Evolutionary conservation across 2,329 filamentous ascomycete species (phyloP).

Genomic region (Ophiostoma sp.): DNA sequence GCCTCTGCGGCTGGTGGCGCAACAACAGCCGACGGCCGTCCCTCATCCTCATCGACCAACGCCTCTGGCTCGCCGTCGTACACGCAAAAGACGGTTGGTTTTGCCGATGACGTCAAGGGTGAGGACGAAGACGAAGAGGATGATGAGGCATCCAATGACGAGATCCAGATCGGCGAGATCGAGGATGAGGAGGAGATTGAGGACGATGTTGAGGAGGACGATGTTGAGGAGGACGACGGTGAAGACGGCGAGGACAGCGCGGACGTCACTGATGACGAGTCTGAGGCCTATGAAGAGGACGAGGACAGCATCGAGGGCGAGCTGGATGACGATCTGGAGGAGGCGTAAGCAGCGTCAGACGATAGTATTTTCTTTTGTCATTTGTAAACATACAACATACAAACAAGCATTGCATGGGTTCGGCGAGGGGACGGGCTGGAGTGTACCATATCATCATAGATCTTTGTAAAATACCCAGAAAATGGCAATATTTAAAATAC

Average conservation of each 20-base stretch:
- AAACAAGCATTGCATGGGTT: slow-evolving; percentile 8
- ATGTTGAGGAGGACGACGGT: not conserved
- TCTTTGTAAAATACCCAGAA: not conserved
- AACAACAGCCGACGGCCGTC: not conserved
- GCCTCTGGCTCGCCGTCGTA: slow-evolving; percentile 26
- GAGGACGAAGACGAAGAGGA: slow-evolving; percentile 31
- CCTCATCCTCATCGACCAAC: slow-evolving; percentile 25
- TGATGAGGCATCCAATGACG: slow-evolving; percentile 31
- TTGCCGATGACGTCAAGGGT: slow-evolving; percentile 55
- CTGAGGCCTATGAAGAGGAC: slow-evolving; percentile 38
- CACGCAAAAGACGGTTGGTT: slow-evolving; percentile 59
- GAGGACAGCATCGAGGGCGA: slow-evolving; percentile 36
- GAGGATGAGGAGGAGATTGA: not conserved
- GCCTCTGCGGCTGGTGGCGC: not conserved
- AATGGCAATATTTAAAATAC: not conserved
- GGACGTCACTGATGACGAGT: slow-evolving; percentile 29
- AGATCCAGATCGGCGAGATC: not conserved
- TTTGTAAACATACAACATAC: not conserved
- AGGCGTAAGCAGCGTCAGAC: not conserved
- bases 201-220: not conserved
- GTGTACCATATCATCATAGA: slow-evolving; percentile 3
- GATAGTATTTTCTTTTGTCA: not conserved
- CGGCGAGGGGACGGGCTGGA: not conserved
- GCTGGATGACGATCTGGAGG: slow-evolving; percentile 2
- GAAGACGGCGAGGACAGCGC: not conserved